Evolutionary conservation across 2,329 filamentous ascomycete species (phyloP).

Genomic region (Lojkania enalia): DNA sequence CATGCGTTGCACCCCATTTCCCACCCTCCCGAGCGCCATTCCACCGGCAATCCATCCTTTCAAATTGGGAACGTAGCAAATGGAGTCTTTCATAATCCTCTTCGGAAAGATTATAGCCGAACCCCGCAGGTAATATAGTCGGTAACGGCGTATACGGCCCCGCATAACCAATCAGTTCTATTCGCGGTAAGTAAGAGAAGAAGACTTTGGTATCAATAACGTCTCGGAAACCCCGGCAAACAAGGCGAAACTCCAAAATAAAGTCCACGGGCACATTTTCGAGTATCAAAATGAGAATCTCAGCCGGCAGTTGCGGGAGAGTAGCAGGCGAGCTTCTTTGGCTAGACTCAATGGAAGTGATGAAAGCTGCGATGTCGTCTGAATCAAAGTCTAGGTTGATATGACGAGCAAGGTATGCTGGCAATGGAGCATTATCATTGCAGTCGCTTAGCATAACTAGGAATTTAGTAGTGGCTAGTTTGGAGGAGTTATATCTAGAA

Average conservation of each 20-base stretch:
- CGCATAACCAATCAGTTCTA: conserved; percentile 28
- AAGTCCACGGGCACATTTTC: conserved; percentile 32
- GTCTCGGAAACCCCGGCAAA: conserved; percentile 37
- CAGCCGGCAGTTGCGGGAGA: conserved; percentile 32
- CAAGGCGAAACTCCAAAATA: conserved; percentile 31
- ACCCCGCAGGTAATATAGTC: no score
- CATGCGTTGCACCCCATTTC: conserved; percentile 22
- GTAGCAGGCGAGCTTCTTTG: conserved; percentile 15
- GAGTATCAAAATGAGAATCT: conserved; percentile 33
- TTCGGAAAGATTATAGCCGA: background rate
- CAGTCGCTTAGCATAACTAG: no score
- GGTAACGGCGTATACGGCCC: conserved; percentile 17
- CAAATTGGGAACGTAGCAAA: background rate
- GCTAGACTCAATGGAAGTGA: conserved; percentile 35
- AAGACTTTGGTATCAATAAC: conserved; percentile 34
- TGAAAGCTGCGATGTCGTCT: conserved; percentile 31
- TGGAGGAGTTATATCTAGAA: no score
- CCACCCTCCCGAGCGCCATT: conserved; percentile 3
- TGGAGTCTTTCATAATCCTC: background rate
- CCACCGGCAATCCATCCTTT: background rate
- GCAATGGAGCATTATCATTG: conserved; percentile 14
- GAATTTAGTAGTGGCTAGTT: no score
- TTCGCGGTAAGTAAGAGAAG: conserved; percentile 26
- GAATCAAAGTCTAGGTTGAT: conserved; percentile 28
- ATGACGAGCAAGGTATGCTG: conserved; percentile 27